Evolutionary conservation across 2,329 filamentous ascomycete species (phyloP).

Genomic region (Dendrostoma leiphaemia): DNA sequence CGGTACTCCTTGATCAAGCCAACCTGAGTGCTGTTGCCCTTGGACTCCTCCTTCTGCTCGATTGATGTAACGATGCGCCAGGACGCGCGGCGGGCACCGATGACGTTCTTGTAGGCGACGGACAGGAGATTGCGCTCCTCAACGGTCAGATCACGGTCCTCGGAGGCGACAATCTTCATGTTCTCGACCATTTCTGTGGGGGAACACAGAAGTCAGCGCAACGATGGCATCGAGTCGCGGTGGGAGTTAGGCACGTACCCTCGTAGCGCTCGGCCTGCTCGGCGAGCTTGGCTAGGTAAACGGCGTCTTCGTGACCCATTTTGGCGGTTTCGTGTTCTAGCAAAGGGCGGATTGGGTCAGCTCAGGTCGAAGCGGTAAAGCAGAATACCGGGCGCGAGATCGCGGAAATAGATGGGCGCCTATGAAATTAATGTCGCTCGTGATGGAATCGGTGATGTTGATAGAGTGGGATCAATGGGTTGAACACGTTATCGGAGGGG

Average conservation of each 20-base stretch:
- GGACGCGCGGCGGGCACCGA: constrained; percentile 91
- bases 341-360: constrained; percentile 22
- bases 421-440: constrained; percentile 14
- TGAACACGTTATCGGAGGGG: constrained; percentile 20
- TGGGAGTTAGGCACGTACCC: constrained; percentile 58
- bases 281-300: constrained; percentile 99
- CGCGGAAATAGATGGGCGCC: constrained; percentile 6
- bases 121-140: constrained; percentile 98
- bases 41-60: constrained; percentile 99
- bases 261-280: constrained; percentile 99
- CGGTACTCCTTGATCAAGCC: constrained; percentile 95
- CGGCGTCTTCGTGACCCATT: constrained; percentile 99
- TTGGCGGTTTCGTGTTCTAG: constrained; percentile 47
- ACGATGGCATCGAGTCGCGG: constrained; percentile 18
- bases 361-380: constrained; percentile 12
- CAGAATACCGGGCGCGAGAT: constrained; percentile 19
- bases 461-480: constrained; percentile 21
- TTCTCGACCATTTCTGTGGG: constrained; percentile 95
- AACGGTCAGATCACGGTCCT: constrained; percentile 78
- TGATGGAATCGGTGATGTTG: constrained; percentile 23
- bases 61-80: constrained; percentile 99
- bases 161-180: constrained; percentile 97
- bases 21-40: constrained; percentile 92
- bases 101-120: constrained; percentile 99
- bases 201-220: constrained; percentile 3